These are phyloP conservation scores for Breviolum minutum DNA, from an alignment of 73 alveolate genomes.

Conservation along the genomic window DNA sequence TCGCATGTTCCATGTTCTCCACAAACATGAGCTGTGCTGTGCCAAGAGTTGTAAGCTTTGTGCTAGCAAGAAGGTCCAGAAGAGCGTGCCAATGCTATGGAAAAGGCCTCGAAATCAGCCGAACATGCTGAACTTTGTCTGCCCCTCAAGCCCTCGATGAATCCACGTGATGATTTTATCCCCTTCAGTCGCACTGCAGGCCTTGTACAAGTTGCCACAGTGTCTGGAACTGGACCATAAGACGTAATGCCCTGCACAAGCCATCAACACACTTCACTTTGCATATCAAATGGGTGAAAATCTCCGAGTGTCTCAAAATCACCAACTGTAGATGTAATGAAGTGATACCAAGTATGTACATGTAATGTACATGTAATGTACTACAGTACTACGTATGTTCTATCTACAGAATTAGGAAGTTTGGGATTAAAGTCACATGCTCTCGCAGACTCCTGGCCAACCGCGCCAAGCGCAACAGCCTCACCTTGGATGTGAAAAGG, in stretches of 20 bases:
- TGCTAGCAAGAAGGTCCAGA: slow-evolving; percentile 76
- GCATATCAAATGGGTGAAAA: too few species aligned
- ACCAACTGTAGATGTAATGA: neutral
- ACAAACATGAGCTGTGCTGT: neutral
- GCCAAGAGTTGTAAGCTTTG: neutral
- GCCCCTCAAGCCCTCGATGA: too few species aligned
- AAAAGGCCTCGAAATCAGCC: slow-evolving; percentile 33
- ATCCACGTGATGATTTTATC: too few species aligned
- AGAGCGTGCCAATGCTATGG: slow-evolving; percentile 85
- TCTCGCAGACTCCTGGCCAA: slow-evolving; percentile 56
- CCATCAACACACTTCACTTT: too few species aligned
- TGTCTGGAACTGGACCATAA: slow-evolving; percentile 84
- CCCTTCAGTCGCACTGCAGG: neutral
- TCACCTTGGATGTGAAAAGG: neutral
- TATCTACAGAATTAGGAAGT: too few species aligned
- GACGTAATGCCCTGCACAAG: slow-evolving; percentile 59
- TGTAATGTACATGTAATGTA: too few species aligned
- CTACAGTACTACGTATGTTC: too few species aligned
- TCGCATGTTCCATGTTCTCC: neutral
- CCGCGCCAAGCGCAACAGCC: slow-evolving; percentile 80
- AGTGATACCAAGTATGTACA: neutral
- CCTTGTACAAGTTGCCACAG: slow-evolving; percentile 88
- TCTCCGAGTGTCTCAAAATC: neutral
- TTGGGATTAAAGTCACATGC: neutral
- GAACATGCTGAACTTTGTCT: neutral